Conservation (phyloP, 202 grass and related monocot genomes). For the Saccharum hybrid region DNA sequence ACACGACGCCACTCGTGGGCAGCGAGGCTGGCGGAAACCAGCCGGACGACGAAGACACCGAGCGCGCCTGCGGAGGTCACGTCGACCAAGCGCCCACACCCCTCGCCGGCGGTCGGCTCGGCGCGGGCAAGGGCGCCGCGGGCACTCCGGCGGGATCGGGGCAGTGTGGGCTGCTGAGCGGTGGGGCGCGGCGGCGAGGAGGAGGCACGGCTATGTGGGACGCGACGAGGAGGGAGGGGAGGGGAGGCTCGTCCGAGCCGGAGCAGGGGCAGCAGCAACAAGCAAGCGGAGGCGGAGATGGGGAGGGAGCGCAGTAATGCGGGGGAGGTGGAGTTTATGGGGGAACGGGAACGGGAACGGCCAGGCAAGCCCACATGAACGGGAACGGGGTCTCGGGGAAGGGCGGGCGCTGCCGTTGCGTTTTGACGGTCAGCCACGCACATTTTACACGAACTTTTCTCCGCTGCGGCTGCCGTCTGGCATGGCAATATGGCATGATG, state of each 20-base stretch:
- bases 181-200: background rate
- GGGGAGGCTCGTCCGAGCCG: background rate
- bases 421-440: conserved; percentile 49
- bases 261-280: background rate
- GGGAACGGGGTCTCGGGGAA: background rate
- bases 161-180: background rate
- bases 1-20: background rate
- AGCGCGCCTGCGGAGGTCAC: background rate
- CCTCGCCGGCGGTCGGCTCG: conserved; percentile 15
- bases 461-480: background rate
- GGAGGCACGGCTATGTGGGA: conserved; percentile 17
- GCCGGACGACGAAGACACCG: background rate
- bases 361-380: conserved; percentile 4
- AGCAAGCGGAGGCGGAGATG: conserved; percentile 19
- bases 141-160: conserved; percentile 24
- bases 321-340: conserved; percentile 46
- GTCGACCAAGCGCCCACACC: background rate
- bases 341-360: background rate
- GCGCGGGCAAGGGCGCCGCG: background rate
- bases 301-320: conserved; percentile 21
- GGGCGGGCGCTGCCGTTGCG: conserved; percentile 28
- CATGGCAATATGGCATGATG: background rate
- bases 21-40: background rate
- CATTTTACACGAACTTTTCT: conserved; percentile 40
- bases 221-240: conserved; percentile 4